phyloP scores from a whole-genome alignment of 2,329 filamentous ascomycete genomes.

The Endoconidiophora laricicola region DNA sequence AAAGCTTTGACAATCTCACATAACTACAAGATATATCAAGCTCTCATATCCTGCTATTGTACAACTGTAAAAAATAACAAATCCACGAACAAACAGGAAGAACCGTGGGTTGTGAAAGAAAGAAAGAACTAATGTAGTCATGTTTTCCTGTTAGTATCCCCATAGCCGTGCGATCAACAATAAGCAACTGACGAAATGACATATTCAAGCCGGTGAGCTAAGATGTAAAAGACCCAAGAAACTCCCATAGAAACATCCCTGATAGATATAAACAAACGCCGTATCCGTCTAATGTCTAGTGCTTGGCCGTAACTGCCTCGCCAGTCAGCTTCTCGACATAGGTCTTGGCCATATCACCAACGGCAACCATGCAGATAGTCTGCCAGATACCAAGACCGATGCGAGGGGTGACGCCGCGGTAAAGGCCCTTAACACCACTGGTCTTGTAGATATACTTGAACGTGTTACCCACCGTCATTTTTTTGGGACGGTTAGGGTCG shows the following conservation, averaged over 20 bases:
- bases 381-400: constrained; percentile 97
- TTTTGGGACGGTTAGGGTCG: constrained; percentile 95
- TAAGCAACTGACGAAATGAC: no score
- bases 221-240: not conserved
- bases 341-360: constrained; percentile 78
- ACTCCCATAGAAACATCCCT: no score
- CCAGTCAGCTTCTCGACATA: constrained; percentile 52
- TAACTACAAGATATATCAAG: no score
- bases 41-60: no score
- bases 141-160: no score
- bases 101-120: no score
- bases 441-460: constrained; percentile 74
- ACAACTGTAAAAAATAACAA: no score
- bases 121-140: no score
- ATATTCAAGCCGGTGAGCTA: not conserved
- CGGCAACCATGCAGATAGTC: constrained; percentile 98
- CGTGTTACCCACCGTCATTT: constrained; percentile 88
- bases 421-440: constrained; percentile 82
- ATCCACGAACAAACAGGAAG: no score
- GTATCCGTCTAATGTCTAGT: constrained; percentile 27
- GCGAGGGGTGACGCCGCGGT: constrained; percentile 86
- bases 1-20: no score
- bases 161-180: no score
- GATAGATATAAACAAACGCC: constrained; percentile 7
- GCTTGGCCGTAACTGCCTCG: constrained; percentile 48